Percentiles rank a stretch among this genome's conserved stretches.
Evolutionary conservation across 2,329 filamentous ascomycete species (phyloP).

Genomic region (Fusarium sp.): DNA sequence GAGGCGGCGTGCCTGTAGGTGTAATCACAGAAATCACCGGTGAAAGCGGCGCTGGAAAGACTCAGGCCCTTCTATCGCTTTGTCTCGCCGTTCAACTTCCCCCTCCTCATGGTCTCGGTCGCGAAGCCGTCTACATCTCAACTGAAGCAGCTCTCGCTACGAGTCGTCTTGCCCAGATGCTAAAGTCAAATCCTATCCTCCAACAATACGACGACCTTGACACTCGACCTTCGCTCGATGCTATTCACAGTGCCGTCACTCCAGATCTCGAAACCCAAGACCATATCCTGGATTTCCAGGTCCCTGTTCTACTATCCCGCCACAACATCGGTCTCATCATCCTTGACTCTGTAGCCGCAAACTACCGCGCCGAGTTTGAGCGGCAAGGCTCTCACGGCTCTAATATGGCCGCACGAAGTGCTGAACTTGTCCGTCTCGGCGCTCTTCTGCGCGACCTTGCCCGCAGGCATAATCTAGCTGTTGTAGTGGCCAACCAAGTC

Average conservation of each 20-base stretch:
- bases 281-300: conserved; percentile 92
- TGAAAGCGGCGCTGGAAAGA: conserved; percentile 95
- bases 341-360: conserved; percentile 92
- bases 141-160: conserved; percentile 91
- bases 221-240: conserved; percentile 73
- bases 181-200: conserved; percentile 75
- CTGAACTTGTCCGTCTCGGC: conserved; percentile 82
- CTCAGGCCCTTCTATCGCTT: conserved; percentile 88
- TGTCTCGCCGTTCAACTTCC: conserved; percentile 88
- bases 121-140: conserved; percentile 90
- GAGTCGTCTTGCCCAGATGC: conserved; percentile 82
- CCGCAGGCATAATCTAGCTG: conserved; percentile 77
- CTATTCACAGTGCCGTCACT: conserved; percentile 83
- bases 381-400: conserved; percentile 61
- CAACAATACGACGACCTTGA: conserved; percentile 44
- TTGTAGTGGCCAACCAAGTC: conserved; percentile 96
- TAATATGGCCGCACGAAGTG: conserved; percentile 80
- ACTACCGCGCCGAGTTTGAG: conserved; percentile 93
- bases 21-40: conserved; percentile 91
- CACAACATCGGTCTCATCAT: conserved; percentile 85
- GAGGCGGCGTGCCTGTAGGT: conserved; percentile 84
- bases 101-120: conserved; percentile 75
- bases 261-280: conserved; percentile 95
- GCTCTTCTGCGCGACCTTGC: conserved; percentile 82
- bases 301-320: conserved; percentile 84